phyloP scores from a whole-genome alignment of 1,284 basidiomycete species.

The Pterulicium gracile region DNA sequence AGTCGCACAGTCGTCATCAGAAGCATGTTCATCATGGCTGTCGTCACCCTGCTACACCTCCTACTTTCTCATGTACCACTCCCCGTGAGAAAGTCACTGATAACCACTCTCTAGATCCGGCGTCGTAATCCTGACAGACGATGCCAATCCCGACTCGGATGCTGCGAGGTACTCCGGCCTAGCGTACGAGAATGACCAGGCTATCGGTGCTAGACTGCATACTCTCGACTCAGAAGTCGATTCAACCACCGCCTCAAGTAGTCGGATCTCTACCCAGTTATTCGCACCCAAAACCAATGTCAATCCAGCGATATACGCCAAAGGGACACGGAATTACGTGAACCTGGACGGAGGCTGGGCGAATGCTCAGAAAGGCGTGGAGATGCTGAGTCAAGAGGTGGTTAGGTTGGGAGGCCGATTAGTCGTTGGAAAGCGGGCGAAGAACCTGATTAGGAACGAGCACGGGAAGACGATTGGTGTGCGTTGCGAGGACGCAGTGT shows the following conservation, averaged over 20 bases:
- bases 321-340: conserved; percentile 39
- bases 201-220: conserved; percentile 37
- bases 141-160: conserved; percentile 4
- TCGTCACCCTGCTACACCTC: too few species aligned
- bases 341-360: conserved; percentile 84
- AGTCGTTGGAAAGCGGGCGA: conserved; percentile 44
- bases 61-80: too few species aligned
- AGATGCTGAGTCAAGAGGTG: conserved; percentile 48
- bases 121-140: conserved; percentile 34
- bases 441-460: conserved; percentile 27
- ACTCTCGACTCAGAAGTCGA: conserved; percentile 26
- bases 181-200: conserved; percentile 48
- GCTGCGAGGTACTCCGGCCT: conserved; percentile 31
- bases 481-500: conserved; percentile 25
- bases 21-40: too few species aligned
- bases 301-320: conserved; percentile 22
- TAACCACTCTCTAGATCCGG: conserved; percentile 56
- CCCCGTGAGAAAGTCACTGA: too few species aligned
- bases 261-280: conserved; percentile 5
- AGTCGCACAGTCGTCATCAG: too few species aligned
- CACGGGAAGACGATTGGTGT: conserved; percentile 49
- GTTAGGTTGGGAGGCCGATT: conserved; percentile 50
- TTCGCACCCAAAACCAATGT: conserved; percentile 31
- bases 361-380: conserved; percentile 60
- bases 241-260: too few species aligned